Conservation (phyloP, 768 basidiomycete species). For the Calocera cornea region DNA sequence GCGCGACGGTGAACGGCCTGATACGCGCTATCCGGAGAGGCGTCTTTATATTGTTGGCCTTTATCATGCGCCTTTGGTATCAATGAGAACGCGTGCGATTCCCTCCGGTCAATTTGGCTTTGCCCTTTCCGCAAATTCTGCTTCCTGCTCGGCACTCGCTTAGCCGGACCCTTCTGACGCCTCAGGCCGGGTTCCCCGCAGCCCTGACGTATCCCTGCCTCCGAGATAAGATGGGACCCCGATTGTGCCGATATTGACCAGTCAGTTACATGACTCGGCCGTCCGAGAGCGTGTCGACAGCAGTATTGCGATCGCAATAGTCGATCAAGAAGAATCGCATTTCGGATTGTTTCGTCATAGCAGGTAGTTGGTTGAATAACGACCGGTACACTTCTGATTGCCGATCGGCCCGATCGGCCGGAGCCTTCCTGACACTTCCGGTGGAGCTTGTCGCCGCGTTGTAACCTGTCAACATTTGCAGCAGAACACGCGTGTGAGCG, state of each 20-base stretch:
- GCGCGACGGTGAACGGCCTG: neutral
- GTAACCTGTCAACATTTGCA: neutral
- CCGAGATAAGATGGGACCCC: neutral
- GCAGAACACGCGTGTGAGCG: neutral
- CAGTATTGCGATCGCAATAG: neutral
- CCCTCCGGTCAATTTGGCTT: neutral
- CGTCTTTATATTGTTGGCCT: neutral
- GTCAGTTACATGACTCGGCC: neutral
- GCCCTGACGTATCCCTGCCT: neutral
- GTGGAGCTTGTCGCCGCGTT: neutral
- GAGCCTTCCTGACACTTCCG: neutral
- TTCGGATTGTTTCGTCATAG: no score
- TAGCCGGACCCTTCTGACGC: constrained; percentile 4
- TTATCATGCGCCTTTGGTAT: neutral
- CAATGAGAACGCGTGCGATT: neutral
- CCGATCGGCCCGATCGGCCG: constrained; percentile 5
- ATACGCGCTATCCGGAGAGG: neutral
- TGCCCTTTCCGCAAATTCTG: neutral
- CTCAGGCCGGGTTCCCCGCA: neutral
- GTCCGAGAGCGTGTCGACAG: neutral
- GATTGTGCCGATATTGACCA: neutral
- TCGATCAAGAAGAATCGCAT: neutral
- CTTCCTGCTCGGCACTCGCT: neutral
- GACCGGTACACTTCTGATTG: neutral
- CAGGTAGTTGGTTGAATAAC: no score